Evolutionary conservation across 371 early-diverging fungal species (phyloP).

Genomic region (Mycotypha africana): DNA sequence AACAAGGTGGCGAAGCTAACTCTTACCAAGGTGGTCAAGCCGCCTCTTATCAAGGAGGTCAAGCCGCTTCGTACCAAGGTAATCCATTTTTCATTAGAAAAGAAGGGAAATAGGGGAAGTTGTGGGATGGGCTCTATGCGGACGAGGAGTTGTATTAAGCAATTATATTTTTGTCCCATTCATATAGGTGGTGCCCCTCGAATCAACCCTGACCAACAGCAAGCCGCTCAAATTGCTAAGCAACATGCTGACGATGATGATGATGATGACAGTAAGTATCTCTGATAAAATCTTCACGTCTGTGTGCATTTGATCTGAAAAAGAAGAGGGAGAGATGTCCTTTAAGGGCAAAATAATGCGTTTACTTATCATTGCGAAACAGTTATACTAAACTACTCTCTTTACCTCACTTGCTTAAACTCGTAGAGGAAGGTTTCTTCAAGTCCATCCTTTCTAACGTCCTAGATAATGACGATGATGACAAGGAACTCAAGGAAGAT

Average conservation of each 20-base stretch:
- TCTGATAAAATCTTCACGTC: too few species aligned
- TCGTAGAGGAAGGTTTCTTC: constrained; percentile 23
- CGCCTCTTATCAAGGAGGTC: constrained; percentile 3
- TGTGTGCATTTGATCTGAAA: too few species aligned
- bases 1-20: constrained; percentile 1
- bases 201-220: constrained; percentile 4
- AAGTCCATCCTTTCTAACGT: constrained; percentile 21
- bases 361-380: too few species aligned
- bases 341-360: not conserved
- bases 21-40: constrained; percentile 1
- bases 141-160: not conserved
- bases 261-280: constrained; percentile 19
- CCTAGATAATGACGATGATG: constrained; percentile 21
- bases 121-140: not conserved
- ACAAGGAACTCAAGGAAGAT: constrained; percentile 22
- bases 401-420: not conserved
- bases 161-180: not conserved
- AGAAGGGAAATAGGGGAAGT: too few species aligned
- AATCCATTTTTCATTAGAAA: not conserved
- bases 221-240: constrained; percentile 25
- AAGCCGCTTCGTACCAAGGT: constrained; percentile 20
- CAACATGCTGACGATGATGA: constrained; percentile 23
- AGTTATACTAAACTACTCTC: too few species aligned
- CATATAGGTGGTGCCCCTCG: not conserved
- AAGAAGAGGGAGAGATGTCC: not conserved